Evolutionary conservation across 768 basidiomycete genomes (phyloP).

Genomic region (Porpolomopsis calyptriformis): DNA sequence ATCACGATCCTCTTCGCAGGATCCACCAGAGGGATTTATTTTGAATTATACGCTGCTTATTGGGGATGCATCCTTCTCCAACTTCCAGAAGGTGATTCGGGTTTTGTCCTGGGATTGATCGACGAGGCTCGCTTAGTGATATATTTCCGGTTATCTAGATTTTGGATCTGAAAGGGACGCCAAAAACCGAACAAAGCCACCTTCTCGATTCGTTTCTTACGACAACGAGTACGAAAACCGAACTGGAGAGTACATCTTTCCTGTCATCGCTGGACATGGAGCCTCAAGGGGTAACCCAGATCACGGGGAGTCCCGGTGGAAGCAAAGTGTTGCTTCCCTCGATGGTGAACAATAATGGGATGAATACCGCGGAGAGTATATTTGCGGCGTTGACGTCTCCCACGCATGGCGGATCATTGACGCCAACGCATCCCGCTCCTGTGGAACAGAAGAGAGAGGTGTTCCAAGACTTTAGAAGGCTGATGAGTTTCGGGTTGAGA

Average conservation of each 20-base stretch:
- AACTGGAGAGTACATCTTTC: slow-evolving; percentile 85
- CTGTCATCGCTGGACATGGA: slow-evolving; percentile 95
- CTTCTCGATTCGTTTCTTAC: slow-evolving; percentile 87
- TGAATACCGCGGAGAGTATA: slow-evolving; percentile 33
- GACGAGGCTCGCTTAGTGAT: no score
- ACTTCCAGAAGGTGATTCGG: slow-evolving; percentile 84
- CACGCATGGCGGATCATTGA: slow-evolving; percentile 51
- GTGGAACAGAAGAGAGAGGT: slow-evolving; percentile 54
- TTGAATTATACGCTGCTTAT: slow-evolving; percentile 92
- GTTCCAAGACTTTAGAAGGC: slow-evolving; percentile 79
- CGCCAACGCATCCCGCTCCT: slow-evolving; percentile 42
- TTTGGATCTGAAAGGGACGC: slow-evolving; percentile 88
- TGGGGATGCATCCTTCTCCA: slow-evolving; percentile 88
- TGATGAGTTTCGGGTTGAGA: slow-evolving; percentile 82
- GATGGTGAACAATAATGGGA: slow-evolving; percentile 15
- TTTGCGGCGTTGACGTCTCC: slow-evolving; percentile 53
- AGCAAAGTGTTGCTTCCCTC: slow-evolving; percentile 50
- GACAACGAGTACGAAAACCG: slow-evolving; percentile 84
- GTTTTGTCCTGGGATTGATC: background rate
- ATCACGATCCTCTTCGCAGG: slow-evolving; percentile 31
- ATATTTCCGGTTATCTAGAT: slow-evolving; percentile 42
- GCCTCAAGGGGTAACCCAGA: slow-evolving; percentile 40
- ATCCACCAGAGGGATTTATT: slow-evolving; percentile 89
- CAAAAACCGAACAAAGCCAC: slow-evolving; percentile 75
- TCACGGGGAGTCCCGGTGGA: slow-evolving; percentile 49